These are phyloP conservation scores for Schizochytrium sp. DNA, from an alignment of 108 stramenopile species.

Conservation along the genomic window DNA sequence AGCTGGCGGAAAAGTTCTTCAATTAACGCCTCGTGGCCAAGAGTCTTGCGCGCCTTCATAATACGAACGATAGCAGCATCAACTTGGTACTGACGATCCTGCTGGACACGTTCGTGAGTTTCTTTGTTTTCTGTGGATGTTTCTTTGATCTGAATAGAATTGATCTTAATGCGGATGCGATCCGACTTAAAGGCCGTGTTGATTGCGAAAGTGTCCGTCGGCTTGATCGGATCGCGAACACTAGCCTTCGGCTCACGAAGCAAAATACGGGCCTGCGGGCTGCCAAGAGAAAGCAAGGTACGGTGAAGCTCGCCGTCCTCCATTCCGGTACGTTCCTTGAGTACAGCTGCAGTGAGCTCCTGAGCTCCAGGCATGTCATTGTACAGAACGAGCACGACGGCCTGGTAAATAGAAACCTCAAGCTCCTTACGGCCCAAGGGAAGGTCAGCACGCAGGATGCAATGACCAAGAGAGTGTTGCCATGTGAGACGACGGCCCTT, in stretches of 20 bases:
- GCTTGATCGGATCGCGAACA: conserved; percentile 73
- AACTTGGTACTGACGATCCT: conserved; percentile 92
- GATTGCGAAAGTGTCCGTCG: conserved; percentile 84
- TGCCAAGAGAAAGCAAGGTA: conserved; percentile 84
- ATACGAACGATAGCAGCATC: conserved; percentile 96
- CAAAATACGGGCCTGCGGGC: conserved; percentile 79
- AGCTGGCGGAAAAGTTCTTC: conserved; percentile 91
- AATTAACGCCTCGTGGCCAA: conserved; percentile 87
- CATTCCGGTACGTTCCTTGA: conserved; percentile 84
- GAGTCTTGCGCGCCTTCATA: conserved; percentile 97
- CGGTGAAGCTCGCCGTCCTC: conserved; percentile 89
- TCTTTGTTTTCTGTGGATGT: conserved; percentile 89
- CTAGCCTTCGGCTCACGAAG: conserved; percentile 68
- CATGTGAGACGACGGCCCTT: conserved; percentile 94
- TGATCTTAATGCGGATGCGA: conserved; percentile 88
- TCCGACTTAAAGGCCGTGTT: conserved; percentile 86
- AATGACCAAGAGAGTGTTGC: conserved; percentile 91
- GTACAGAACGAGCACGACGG: conserved; percentile 90
- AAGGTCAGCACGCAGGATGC: conserved; percentile 80
- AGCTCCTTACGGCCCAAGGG: conserved; percentile 79
- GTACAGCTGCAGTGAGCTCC: conserved; percentile 77
- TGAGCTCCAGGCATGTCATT: conserved; percentile 66
- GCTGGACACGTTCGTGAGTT: conserved; percentile 89
- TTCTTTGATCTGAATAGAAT: conserved; percentile 88
- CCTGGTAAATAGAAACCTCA: conserved; percentile 89